These are phyloP conservation scores for Ploettnerulaceae sp. DNA, from an alignment of 2,329 filamentous ascomycete genomes.

Conservation along the genomic window DNA sequence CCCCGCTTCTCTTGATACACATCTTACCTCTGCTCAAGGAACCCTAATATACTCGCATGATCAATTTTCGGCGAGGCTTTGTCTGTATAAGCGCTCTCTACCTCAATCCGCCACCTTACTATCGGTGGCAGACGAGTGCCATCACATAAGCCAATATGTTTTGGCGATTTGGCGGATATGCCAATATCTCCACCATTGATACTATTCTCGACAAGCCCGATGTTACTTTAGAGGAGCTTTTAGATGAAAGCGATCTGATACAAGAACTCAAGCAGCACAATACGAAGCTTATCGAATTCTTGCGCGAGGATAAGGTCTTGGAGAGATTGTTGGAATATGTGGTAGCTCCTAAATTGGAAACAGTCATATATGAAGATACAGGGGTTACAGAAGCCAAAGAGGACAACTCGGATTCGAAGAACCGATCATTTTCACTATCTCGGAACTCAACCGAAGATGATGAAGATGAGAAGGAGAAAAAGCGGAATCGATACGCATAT, in stretches of 20 bases:
- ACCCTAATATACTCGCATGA: conserved; percentile 31
- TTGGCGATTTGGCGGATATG: conserved; percentile 98
- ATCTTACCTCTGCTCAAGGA: conserved; percentile 20
- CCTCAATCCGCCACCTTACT: conserved; percentile 24
- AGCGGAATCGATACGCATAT: conserved; percentile 88
- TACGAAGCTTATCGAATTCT: conserved; percentile 92
- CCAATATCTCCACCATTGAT: conserved; percentile 94
- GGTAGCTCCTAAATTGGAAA: conserved; percentile 67
- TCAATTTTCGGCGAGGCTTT: conserved; percentile 23
- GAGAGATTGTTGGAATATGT: conserved; percentile 88
- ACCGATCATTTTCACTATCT: conserved; percentile 47
- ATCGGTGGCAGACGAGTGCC: conserved; percentile 30
- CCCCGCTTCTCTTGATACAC: conserved; percentile 20
- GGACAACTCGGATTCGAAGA: conserved; percentile 46
- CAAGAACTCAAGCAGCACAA: conserved; percentile 99
- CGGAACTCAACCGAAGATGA: conserved; percentile 45
- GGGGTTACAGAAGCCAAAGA: conserved; percentile 44
- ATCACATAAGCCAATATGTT: conserved; percentile 70
- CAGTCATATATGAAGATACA: conserved; percentile 37
- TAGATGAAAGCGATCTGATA: conserved; percentile 93
- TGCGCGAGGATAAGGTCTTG: conserved; percentile 81
- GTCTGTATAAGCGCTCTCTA: conserved; percentile 20
- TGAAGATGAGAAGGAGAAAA: conserved; percentile 79
- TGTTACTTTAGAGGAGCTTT: conserved; percentile 89
- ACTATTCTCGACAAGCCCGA: conserved; percentile 93